Base-by-base conservation (phyloP, 768 basidiomycete species). In the Dioszegia hungarica region DNA sequence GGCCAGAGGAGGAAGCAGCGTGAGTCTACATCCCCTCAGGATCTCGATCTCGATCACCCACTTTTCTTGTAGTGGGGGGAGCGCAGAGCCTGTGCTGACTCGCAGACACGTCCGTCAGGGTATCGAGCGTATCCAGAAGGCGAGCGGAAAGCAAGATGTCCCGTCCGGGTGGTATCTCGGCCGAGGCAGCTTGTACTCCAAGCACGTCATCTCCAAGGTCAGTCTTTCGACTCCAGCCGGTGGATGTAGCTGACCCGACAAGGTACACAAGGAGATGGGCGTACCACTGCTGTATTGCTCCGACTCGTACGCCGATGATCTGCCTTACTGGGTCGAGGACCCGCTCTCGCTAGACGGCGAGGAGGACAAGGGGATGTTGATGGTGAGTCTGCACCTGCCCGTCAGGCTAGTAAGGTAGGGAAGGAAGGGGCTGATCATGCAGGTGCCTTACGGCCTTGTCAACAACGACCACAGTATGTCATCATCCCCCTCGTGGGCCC, bases 201-300 rank as follows among this genome's bases (percentile, higher is more conserved):
- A 57, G 31, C 48, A 57, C 39, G 41, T 57, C 29, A 49, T 57
- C 29, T 48, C 56, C 14, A 57, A 57, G 56, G 56, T 50, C 12
- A 20, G 47, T 24, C 22, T 20, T 10, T 24, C 15, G 14, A 15
- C 17, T 34, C 47, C 20, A 29, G 9, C 22, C 20, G 22, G 20
- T 11, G 22, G 20, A 14, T 27, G 17, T 28, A 11, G 15, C 45
- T 4, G 15, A 22, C 31, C 47, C 37, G 47, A 49, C n/a, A n/a
- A 60, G 61, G 50, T 60, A 2, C 68, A 70, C 58, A 61, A 62
- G 39, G 68, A 66, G 25, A 57, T 56, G 9, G 59, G 57, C 38
- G 56, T 70, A 3, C 68, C 68, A 3, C 54, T 70, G 0, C 20
- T 60, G 5, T 70, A 70, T 54, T 62, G 55, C 47, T 64, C 62